Conservation (phyloP, 805 yeast species). For the Hanseniaspora jakobsenii region DNA sequence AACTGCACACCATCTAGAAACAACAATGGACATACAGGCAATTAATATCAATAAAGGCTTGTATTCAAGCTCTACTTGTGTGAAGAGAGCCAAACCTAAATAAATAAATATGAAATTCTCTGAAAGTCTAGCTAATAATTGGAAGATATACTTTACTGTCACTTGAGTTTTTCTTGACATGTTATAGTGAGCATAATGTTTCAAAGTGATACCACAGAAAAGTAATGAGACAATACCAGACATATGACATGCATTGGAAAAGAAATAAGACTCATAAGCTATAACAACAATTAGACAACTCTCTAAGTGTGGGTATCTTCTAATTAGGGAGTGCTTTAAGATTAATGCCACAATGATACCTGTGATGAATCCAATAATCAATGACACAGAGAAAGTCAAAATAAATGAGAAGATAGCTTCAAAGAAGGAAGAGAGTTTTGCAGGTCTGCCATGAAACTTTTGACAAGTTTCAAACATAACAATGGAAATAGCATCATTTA, state of each 20-base stretch:
- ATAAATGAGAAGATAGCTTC: conserved; percentile 89
- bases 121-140: conserved; percentile 82
- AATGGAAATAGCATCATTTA: conserved; percentile 95
- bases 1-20: conserved; percentile 94
- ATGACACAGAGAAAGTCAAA: conserved; percentile 83
- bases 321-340: conserved; percentile 80
- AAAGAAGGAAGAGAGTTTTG: conserved; percentile 63
- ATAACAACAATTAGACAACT: conserved; percentile 80
- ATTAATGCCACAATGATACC: conserved; percentile 84
- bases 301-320: conserved; percentile 94
- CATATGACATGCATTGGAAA: conserved; percentile 98
- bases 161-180: conserved; percentile 96
- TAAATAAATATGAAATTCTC: conserved; percentile 96
- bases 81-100: conserved; percentile 83
- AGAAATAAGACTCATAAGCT: conserved; percentile 93
- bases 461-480: conserved; percentile 99
- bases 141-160: conserved; percentile 90
- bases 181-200: conserved; percentile 92
- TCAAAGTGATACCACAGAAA: conserved; percentile 92
- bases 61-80: conserved; percentile 90
- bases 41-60: conserved; percentile 86
- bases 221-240: conserved; percentile 91
- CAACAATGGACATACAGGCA: conserved; percentile 79
- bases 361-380: conserved; percentile 75
- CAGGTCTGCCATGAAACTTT: conserved; percentile 79